Conservation (phyloP, 2,329 filamentous ascomycete species). For the Biscogniauxia sp. region DNA sequence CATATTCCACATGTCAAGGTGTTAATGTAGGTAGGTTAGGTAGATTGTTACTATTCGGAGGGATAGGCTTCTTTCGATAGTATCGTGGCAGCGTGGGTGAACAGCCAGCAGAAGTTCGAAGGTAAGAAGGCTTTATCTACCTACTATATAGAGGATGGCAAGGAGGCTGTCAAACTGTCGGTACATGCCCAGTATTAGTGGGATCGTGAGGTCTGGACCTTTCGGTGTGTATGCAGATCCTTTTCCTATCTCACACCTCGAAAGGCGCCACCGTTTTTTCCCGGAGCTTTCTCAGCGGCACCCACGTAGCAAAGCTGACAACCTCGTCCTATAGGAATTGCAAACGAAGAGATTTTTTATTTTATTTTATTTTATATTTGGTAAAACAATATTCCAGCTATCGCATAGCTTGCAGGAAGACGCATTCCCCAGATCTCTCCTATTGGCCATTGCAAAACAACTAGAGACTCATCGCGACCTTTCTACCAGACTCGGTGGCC, state of each 20-base stretch:
- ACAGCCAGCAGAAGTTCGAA: neutral
- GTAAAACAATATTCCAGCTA: neutral
- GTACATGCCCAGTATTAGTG: neutral
- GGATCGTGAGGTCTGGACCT: conserved; percentile 1
- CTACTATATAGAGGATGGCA: neutral
- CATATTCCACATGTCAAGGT: too few species aligned
- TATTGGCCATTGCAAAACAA: neutral
- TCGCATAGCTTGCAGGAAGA: neutral
- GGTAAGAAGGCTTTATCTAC: neutral
- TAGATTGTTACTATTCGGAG: too few species aligned
- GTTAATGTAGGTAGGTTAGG: too few species aligned
- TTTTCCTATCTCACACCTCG: neutral
- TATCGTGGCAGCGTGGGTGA: too few species aligned
- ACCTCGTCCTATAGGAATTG: neutral
- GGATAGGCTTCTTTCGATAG: neutral
- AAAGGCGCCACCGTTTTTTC: neutral
- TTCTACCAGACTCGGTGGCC: neutral
- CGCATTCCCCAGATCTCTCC: neutral
- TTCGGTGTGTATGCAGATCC: neutral
- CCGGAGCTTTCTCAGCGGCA: neutral
- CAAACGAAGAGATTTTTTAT: neutral
- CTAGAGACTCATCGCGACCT: neutral
- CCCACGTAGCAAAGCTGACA: neutral
- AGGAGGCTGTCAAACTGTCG: neutral
- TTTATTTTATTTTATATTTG: neutral